Base-by-base conservation (phyloP, 2,329 filamentous ascomycete species). In the Emericellopsis atlantica region DNA sequence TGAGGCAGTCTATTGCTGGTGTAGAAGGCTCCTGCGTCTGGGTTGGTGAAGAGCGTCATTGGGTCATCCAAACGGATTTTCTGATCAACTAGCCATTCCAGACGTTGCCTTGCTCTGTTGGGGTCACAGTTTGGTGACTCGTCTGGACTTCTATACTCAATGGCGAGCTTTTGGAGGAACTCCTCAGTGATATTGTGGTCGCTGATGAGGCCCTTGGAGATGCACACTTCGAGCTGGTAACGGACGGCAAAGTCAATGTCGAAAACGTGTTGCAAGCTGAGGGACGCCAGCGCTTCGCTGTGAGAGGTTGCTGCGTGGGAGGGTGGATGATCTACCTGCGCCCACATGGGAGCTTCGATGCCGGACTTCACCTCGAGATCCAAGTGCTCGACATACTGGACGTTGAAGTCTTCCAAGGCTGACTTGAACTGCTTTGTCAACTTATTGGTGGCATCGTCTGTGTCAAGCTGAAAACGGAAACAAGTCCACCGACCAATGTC, bases 211-310 rank as follows among this genome's bases (percentile, higher is more conserved):
- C 80, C 79, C 23, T 82, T 76, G 0, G 89, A 94, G n/a, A 96
- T 70, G 54, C 90, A 96, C 0, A 87, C 89, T 57, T 98, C 90
- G 0, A 98, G 72, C 55, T 95, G 88, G 54, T 96, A 98, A 14
- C 86, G 75, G 2, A 95, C 75, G 1, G 77, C 15, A 23, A 41
- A 29, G 26, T 29, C 26, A 29, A 29, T 29, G 6, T 29, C 63
- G 45, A 88, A 95, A 0, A 75, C 64, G 4, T 90, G 65, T 24
- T 57, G 51, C 10, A 57, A 40, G n/a, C 45, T 39, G 5, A 29
- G 26, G 9, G 26, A 29, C 12, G 26, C 26, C 26, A 29, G 26
- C 9, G 26, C 26, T 29, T 29, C 26, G 26, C 26, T 29, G 26
- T 29, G 26, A 4, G 26, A 29, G 12, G 26, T 7, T 12, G 58